These are phyloP conservation scores for Erigeron canadensis DNA, from an alignment of 129 eudicot genomes.

Conservation along the genomic window DNA sequence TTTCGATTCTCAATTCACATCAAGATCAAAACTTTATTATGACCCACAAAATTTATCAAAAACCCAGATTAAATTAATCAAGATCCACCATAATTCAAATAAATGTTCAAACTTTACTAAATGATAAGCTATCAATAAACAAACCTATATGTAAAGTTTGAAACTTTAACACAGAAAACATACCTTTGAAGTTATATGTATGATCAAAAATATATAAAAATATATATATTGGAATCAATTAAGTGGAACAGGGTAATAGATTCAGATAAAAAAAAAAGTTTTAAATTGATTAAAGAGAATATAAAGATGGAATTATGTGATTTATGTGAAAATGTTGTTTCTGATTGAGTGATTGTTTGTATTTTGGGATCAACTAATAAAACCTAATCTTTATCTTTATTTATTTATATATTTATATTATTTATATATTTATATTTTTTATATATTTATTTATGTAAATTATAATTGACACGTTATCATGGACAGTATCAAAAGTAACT, in stretches of 20 bases:
- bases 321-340: slow-evolving; percentile 21
- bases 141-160: not conserved
- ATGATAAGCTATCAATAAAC: not conserved
- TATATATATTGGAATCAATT: slow-evolving; percentile 15
- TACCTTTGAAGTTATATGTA: slow-evolving; percentile 37
- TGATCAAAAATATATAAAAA: not conserved
- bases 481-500: slow-evolving; percentile 10
- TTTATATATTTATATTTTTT: not conserved
- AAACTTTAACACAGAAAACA: slow-evolving; percentile 18
- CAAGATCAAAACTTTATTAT: slow-evolving; percentile 9
- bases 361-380: slow-evolving; percentile 28
- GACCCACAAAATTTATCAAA: slow-evolving; percentile 3
- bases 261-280: not conserved
- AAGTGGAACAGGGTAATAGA: not conserved
- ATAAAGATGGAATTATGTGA: slow-evolving; percentile 13
- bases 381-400: slow-evolving; percentile 26
- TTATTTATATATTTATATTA: not conserved
- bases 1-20: slow-evolving; percentile 9
- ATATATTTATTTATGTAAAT: not conserved
- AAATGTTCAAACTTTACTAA: not conserved
- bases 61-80: slow-evolving; percentile 21
- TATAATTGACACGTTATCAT: slow-evolving; percentile 25
- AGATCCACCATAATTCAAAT: slow-evolving; percentile 25
- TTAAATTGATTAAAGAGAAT: not conserved
- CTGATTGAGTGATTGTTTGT: slow-evolving; percentile 23